phyloP scores from a whole-genome alignment of 108 stramenopile species.

The Bacterosira constricta region DNA sequence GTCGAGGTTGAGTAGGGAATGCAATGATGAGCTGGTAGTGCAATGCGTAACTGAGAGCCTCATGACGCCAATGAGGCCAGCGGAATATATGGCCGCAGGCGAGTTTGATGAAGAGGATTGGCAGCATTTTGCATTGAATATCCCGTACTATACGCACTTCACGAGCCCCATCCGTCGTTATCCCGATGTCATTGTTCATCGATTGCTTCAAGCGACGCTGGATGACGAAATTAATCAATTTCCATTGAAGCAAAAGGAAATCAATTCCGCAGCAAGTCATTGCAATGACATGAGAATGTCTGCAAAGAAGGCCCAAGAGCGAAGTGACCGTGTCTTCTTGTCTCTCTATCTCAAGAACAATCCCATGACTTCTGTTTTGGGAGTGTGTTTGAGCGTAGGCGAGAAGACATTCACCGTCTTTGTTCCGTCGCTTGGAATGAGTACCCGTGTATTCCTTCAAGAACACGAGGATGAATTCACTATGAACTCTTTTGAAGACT shows the following conservation, averaged over 20 bases:
- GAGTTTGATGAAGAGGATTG: conserved; percentile 57
- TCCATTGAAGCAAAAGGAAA: conserved; percentile 49
- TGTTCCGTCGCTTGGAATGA: conserved; percentile 74
- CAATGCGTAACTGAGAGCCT: conserved; percentile 87
- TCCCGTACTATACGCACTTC: conserved; percentile 99
- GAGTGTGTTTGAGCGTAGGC: conserved; percentile 80
- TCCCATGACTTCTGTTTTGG: conserved; percentile 66
- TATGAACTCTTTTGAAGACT: conserved; percentile 44
- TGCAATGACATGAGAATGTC: conserved; percentile 91
- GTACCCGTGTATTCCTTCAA: conserved; percentile 65
- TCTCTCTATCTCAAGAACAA: conserved; percentile 74
- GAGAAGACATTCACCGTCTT: conserved; percentile 85
- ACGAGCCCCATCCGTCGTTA: conserved; percentile 95
- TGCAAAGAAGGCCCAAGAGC: conserved; percentile 89
- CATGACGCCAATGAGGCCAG: conserved; percentile 90
- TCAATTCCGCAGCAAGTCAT: conserved; percentile 61
- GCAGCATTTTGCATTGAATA: conserved; percentile 94
- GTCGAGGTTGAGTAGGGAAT: conserved; percentile 64
- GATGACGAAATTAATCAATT: conserved; percentile 77
- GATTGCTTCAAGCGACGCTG: conserved; percentile 88
- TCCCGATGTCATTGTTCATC: conserved; percentile 94
- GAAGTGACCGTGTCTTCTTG: conserved; percentile 86
- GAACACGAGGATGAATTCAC: conserved; percentile 74
- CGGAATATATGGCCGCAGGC: conserved; percentile 92
- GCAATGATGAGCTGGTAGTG: conserved; percentile 68